Conservation (phyloP, 371 early-diverging fungal genomes). For the Apophysomyces sp. region DNA sequence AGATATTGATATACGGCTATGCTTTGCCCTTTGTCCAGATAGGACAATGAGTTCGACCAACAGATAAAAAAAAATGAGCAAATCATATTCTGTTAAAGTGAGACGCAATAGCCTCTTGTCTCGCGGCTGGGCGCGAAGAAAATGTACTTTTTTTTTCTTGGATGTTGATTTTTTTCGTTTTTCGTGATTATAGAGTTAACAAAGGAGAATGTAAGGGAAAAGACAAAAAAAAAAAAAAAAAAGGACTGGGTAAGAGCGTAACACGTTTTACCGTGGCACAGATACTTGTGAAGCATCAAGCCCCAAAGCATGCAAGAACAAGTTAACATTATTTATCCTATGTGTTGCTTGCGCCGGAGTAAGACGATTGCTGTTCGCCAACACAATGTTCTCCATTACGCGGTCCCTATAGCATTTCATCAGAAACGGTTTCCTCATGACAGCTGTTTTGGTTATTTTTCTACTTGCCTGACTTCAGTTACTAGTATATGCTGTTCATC, state of each 20-base stretch:
- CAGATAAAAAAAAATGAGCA: too few relatives aligned
- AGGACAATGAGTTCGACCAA: too few relatives aligned
- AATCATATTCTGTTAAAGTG: too few relatives aligned
- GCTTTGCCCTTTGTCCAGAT: too few relatives aligned
- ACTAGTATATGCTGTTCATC: conserved; percentile 93
- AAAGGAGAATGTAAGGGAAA: conserved; percentile 1
- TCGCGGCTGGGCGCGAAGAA: too few relatives aligned
- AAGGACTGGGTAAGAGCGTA: not conserved
- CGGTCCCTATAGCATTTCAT: conserved; percentile 59
- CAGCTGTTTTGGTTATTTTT: not conserved
- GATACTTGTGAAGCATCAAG: conserved; percentile 88
- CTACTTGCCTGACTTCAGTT: conserved; percentile 76
- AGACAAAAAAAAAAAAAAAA: conserved; percentile 2
- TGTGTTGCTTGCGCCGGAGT: conserved; percentile 64
- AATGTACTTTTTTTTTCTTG: not conserved
- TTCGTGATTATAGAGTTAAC: not conserved
- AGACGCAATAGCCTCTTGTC: too few relatives aligned
- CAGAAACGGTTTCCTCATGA: not conserved
- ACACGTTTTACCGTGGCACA: conserved; percentile 38
- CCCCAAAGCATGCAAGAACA: conserved; percentile 94
- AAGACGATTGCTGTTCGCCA: conserved; percentile 63
- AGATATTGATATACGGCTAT: too few relatives aligned
- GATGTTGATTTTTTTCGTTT: not conserved
- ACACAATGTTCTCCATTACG: conserved; percentile 78
- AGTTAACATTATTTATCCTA: conserved; percentile 84